These are phyloP conservation scores for Talaromyces sp. DNA, from an alignment of 2,329 filamentous ascomycete species.

Conservation along the genomic window DNA sequence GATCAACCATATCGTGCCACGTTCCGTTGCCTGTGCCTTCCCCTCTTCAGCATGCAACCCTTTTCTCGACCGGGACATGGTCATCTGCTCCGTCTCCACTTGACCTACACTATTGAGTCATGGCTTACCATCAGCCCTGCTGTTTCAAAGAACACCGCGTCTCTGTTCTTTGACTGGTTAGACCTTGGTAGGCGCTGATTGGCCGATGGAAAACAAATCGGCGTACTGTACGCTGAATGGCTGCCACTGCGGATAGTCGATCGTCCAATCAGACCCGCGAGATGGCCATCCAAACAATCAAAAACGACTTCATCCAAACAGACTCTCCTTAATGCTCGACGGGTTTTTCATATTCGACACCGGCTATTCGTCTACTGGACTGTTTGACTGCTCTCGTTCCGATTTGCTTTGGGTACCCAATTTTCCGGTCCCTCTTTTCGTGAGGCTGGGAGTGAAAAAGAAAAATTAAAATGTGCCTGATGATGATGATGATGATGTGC, in stretches of 20 bases:
- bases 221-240: neutral
- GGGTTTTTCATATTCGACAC: neutral
- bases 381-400: neutral
- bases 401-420: constrained; percentile 9
- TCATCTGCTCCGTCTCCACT: constrained; percentile 5
- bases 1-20: constrained; percentile 6
- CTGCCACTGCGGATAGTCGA: constrained; percentile 1
- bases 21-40: neutral
- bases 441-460: constrained; percentile 2
- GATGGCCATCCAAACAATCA: neutral
- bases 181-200: neutral
- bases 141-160: neutral
- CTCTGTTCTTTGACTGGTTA: constrained; percentile 3
- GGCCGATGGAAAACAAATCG: constrained; percentile 5
- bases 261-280: neutral
- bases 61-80: neutral
- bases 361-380: neutral
- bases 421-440: neutral
- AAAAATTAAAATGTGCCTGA: constrained; percentile 7
- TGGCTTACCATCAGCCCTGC: neutral
- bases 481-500: constrained; percentile 4
- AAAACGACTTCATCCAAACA: constrained; percentile 9
- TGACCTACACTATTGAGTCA: neutral
- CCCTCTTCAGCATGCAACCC: neutral
- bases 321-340: neutral